These are phyloP conservation scores for Venturia effusa DNA, from an alignment of 2,329 filamentous ascomycete genomes.

Conservation along the genomic window DNA sequence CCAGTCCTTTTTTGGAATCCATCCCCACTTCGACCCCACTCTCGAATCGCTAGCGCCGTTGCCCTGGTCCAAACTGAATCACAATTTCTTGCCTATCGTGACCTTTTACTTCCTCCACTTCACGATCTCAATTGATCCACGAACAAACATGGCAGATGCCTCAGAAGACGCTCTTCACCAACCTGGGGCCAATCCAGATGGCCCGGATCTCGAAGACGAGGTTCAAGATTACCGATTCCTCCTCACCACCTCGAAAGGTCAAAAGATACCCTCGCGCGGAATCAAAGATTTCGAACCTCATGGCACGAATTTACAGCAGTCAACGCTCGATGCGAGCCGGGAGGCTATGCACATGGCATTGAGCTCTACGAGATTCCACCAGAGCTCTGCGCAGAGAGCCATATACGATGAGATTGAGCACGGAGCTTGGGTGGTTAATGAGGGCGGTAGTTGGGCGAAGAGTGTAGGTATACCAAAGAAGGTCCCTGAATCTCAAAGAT, in stretches of 20 bases:
- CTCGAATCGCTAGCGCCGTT: not conserved
- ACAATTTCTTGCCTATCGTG: not conserved
- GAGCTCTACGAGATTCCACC: conserved; percentile 63
- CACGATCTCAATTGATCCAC: not conserved
- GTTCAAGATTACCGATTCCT: conserved; percentile 79
- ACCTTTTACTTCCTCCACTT: not conserved
- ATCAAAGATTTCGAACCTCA: conserved; percentile 97
- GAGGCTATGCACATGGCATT: conserved; percentile 84
- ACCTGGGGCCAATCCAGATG: conserved; percentile 15
- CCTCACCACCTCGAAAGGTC: conserved; percentile 15
- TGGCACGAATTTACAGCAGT: conserved; percentile 70
- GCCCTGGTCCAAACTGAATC: not conserved
- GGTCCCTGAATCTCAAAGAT: conserved; percentile 27
- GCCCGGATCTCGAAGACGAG: conserved; percentile 67
- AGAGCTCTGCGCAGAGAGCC: conserved; percentile 54
- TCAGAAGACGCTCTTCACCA: conserved; percentile 23
- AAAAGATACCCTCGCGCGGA: conserved; percentile 71
- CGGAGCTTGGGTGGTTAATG: conserved; percentile 53
- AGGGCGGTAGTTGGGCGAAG: conserved; percentile 61
- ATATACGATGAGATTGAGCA: conserved; percentile 60
- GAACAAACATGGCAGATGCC: conserved; percentile 23
- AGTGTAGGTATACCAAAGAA: conserved; percentile 60
- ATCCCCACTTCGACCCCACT: not conserved
- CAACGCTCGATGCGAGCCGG: conserved; percentile 68
- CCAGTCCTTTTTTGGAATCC: too few relatives aligned